Conservation (phyloP, 768 basidiomycete genomes). For the Megacollybia marginata region DNA sequence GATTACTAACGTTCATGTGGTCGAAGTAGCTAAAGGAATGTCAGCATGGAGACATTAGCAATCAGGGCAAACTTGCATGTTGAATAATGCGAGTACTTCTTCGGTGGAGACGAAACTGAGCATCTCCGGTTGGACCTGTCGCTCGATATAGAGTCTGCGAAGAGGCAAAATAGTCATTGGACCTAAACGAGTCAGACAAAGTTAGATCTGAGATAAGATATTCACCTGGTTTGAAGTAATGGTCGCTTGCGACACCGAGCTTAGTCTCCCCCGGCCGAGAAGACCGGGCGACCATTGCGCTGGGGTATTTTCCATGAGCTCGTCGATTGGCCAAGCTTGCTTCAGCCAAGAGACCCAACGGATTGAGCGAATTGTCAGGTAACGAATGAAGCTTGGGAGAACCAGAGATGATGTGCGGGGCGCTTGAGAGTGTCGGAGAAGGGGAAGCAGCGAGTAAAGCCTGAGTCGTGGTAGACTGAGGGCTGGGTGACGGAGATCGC, state of each 20-base stretch:
- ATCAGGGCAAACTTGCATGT: slow-evolving; percentile 53
- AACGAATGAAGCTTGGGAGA: slow-evolving; percentile 88
- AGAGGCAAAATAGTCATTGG: slow-evolving; percentile 86
- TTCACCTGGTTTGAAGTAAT: slow-evolving; percentile 89
- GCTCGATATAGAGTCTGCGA: slow-evolving; percentile 76
- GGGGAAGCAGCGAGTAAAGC: slow-evolving; percentile 48
- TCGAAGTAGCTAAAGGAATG: slow-evolving; percentile 56
- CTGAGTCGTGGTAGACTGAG: slow-evolving; percentile 47
- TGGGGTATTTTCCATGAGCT: slow-evolving; percentile 39
- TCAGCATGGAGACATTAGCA: slow-evolving; percentile 1
- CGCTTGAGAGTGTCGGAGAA: slow-evolving; percentile 30
- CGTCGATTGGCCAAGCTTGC: slow-evolving; percentile 74
- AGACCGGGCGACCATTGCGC: slow-evolving; percentile 30
- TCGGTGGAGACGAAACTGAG: slow-evolving; percentile 80
- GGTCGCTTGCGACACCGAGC: slow-evolving; percentile 75
- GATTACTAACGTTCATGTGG: slow-evolving; percentile 55
- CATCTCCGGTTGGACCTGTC: slow-evolving; percentile 91
- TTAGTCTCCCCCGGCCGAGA: slow-evolving; percentile 35
- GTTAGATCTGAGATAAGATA: slow-evolving; percentile 3
- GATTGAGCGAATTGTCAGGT: slow-evolving; percentile 89
- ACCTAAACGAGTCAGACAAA: slow-evolving; percentile 32
- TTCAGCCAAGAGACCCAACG: slow-evolving; percentile 87
- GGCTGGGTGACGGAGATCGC: slow-evolving; percentile 65
- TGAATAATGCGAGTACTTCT: slow-evolving; percentile 86
- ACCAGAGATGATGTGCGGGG: slow-evolving; percentile 29